These are phyloP conservation scores for Stygiomarasmius scandens DNA, from an alignment of 1,284 basidiomycete genomes.

Conservation along the genomic window DNA sequence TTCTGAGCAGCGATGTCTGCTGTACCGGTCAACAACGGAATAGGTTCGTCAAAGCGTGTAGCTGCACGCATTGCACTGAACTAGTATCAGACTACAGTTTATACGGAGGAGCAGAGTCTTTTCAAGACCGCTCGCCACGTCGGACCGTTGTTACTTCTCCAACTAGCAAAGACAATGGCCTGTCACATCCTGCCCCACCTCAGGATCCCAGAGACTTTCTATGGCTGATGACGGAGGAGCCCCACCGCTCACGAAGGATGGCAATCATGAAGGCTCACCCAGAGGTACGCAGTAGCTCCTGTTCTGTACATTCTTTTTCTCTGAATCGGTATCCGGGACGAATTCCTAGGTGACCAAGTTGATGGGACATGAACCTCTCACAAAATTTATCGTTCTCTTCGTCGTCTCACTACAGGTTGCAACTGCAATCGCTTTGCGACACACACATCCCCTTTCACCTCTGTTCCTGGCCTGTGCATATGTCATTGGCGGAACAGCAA, in stretches of 20 bases:
- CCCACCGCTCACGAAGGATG: constrained; percentile 85
- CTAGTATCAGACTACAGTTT: constrained; percentile 64
- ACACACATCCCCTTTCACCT: constrained; percentile 69
- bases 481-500: constrained; percentile 89
- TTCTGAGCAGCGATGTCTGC: neutral
- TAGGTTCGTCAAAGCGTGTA: neutral
- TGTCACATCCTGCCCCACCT: constrained; percentile 51
- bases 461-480: constrained; percentile 83
- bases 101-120: constrained; percentile 78
- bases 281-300: constrained; percentile 56
- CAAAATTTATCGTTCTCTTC: constrained; percentile 81
- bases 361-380: constrained; percentile 93
- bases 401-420: constrained; percentile 82
- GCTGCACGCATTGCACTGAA: no score
- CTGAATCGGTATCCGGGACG: neutral
- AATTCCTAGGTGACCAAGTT: constrained; percentile 78
- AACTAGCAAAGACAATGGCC: constrained; percentile 42
- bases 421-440: constrained; percentile 66
- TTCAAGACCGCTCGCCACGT: constrained; percentile 61
- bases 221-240: constrained; percentile 98
- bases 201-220: constrained; percentile 82
- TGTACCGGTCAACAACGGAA: neutral
- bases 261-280: constrained; percentile 95
- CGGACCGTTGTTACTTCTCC: constrained; percentile 54
- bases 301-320: neutral